Base-by-base conservation (phyloP, 331 rosid species). In the Malus hybrid region DNA sequence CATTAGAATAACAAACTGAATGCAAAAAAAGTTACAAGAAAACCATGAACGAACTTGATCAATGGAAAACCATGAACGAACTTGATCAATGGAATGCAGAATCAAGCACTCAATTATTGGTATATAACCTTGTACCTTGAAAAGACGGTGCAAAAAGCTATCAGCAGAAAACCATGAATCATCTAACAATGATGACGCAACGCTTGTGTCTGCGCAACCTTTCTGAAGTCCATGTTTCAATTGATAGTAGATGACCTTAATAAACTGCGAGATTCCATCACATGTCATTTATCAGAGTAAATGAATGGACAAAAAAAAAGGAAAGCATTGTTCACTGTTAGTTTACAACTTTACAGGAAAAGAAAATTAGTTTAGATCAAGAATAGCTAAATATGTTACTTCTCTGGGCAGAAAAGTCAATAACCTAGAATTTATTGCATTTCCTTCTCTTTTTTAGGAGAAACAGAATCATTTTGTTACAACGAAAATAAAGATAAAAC, bases 121-220 rank as follows among this genome's bases (percentile, higher is more conserved):
- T 83, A 44, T 44, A 44, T 44, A 44, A 44, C 50, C 50, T 44
- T 44, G 50, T 44, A 91, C 96, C 95, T 93, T 93, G 75, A 88
- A 93, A 65, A 91, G 90, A 78, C 71, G 88, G 80, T 88, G 79
- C 75, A 91, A 75, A 79, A 93, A 89, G 83, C 90, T 85, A 70
- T 88, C 89, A 8, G 88, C 66, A 69, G 86, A 82, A 84, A 89
- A 83, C 96, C 89, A 91, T 46, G 97, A 89, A 75, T 91, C 97
- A 69, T 91, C 96, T 70, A 89, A 68, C 75, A 89, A 68, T 53
- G 81, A 71, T 33, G 88, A 78, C 71, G 76, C 70, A 46, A 55
- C 36, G 63, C 60, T 63, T 50, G 74, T 66, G 62, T 78, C 66
- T 53, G 71, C 18, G 34, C 13, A 71, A 57, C 87, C 95, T 78